phyloP scores from a whole-genome alignment of 306 rosid species.

The Glycine soja region DNA sequence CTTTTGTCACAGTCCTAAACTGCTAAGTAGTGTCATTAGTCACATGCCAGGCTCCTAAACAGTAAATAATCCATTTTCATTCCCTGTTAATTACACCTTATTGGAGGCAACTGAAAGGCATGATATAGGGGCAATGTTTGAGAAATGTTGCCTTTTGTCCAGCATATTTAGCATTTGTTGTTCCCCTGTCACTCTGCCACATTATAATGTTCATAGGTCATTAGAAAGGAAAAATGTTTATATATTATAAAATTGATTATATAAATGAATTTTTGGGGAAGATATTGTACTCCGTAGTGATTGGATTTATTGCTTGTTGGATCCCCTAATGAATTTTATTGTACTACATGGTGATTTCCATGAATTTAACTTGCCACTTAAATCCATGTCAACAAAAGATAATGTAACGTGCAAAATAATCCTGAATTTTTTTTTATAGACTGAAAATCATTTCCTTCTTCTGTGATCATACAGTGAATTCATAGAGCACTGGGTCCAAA shows the following conservation, averaged over 20 bases:
- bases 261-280: neutral
- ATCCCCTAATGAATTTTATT: neutral
- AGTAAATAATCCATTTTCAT: neutral
- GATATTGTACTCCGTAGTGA: neutral
- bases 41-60: slow-evolving; percentile 32
- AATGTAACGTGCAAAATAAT: neutral
- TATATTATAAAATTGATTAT: neutral
- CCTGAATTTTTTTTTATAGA: no score
- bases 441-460: neutral
- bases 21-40: neutral
- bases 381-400: neutral
- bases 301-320: slow-evolving; percentile 12
- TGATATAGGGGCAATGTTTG: neutral
- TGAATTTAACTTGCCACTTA: neutral
- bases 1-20: neutral
- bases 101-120: slow-evolving; percentile 15
- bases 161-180: neutral
- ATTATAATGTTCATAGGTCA: neutral
- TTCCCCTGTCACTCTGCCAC: neutral
- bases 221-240: neutral
- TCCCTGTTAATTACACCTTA: slow-evolving; percentile 32
- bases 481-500: slow-evolving; percentile 86
- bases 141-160: slow-evolving; percentile 7
- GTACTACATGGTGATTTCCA: neutral
- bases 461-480: slow-evolving; percentile 64